Conservation (phyloP, 2,329 filamentous ascomycete genomes). For the Coniochaeta sp. region DNA sequence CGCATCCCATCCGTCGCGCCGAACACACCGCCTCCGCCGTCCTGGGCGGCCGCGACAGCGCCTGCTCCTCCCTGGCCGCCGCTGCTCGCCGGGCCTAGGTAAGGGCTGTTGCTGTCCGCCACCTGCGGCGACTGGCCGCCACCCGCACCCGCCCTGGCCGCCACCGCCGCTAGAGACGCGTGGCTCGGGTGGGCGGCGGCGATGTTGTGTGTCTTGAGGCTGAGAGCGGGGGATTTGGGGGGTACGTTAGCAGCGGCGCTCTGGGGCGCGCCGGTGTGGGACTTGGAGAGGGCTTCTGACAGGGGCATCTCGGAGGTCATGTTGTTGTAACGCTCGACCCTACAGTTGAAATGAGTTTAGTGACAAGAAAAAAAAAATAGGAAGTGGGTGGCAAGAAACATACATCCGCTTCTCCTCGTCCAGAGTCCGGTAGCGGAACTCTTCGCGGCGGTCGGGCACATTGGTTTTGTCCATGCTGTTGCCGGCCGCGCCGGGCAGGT, state of each 20-base stretch:
- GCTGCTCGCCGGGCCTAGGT: constrained; percentile 2
- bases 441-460: constrained; percentile 85
- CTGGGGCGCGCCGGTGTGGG: not conserved
- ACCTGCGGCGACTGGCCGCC: not conserved
- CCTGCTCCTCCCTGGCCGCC: constrained; percentile 5
- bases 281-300: not conserved
- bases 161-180: not conserved
- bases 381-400: constrained; percentile 23
- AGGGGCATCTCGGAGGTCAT: constrained; percentile 17
- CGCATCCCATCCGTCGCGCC: constrained; percentile 26
- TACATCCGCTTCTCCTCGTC: constrained; percentile 79
- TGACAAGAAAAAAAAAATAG: not conserved
- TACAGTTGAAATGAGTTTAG: constrained; percentile 13
- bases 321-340: constrained; percentile 34
- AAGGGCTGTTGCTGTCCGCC: constrained; percentile 9
- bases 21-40: constrained; percentile 10
- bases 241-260: not conserved
- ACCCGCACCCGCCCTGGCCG: not conserved
- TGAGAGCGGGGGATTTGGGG: constrained; percentile 14
- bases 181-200: not conserved
- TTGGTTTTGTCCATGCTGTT: constrained; percentile 96
- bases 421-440: constrained; percentile 82
- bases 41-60: constrained; percentile 19
- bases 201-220: constrained; percentile 12
- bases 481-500: constrained; percentile 70